Evolutionary conservation across 129 eudicot genomes (phyloP), one percentile per base, ranked within the genome.

Genomic region (sunflower (Helianthus annuus)): DNA sequence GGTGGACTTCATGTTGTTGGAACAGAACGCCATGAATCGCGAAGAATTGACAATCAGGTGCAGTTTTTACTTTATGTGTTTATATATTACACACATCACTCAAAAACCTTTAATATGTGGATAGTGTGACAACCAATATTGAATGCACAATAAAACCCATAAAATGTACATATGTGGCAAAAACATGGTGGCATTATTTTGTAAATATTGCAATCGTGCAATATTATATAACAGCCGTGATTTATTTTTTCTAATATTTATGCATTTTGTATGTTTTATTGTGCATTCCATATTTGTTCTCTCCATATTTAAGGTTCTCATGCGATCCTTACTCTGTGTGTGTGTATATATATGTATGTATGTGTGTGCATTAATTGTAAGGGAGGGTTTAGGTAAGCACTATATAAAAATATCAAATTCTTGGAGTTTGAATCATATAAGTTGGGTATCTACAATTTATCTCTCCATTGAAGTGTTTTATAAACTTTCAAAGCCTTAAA

Each of bases 1-100:
- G 97, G 99, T 64, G 99, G 99, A 45, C 97, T 95, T 76, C 99
- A 95, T 83, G 99, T 95, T 17, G 80, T 95, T 64, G 99, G 99
- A 27, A 95, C 99, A 69, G 99, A 95, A 81, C 99, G 99, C 69
- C 99, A 95, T 74, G 99, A 95, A 70, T 95, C 99, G 64, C 91
- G 99, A 60, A 89, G 99, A 80, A 95, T 95, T 73, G 99, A 95
- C 82, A 95, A 95, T 80, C 99, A 95, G 96, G 99, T 90, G 46
- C 64, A 49, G 2, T 15, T 72, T 72, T 76, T 66, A 65, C 42
- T 24, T 51, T 51, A 16, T 36, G 14, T 51, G 79, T 7, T 32
- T 56, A 9, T 27, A 70, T 29, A 57, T 59, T 7, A 38, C 17
- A 55, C 10, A 19, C 49, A n/a, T 3, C 72, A 68, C 45, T 48